phyloP scores from a whole-genome alignment of 2,329 filamentous ascomycete species.

The Sporothrix globosa region DNA sequence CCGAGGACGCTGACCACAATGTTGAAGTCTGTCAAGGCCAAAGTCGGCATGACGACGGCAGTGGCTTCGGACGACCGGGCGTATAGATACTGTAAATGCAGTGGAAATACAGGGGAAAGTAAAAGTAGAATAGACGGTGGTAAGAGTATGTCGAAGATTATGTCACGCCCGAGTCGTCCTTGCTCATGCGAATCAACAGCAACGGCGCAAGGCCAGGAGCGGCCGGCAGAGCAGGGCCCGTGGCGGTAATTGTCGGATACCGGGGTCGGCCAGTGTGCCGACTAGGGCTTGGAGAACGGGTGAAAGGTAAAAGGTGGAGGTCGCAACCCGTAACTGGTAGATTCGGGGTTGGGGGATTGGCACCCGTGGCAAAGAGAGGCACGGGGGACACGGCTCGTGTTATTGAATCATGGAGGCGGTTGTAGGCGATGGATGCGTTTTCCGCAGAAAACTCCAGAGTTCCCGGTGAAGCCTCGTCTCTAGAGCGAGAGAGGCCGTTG shows the following conservation, averaged over 20 bases:
- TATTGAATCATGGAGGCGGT: conserved; percentile 50
- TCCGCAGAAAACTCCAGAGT: conserved; percentile 33
- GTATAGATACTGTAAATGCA: not conserved
- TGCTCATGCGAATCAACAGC: conserved; percentile 39
- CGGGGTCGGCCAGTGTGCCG: not conserved
- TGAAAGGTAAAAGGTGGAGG: not conserved
- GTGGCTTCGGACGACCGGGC: conserved; percentile 1
- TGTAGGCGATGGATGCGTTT: not conserved
- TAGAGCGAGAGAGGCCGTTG: conserved; percentile 7
- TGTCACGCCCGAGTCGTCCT: conserved; percentile 49
- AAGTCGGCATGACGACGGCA: conserved; percentile 48
- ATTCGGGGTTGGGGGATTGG: not conserved
- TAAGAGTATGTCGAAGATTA: not conserved
- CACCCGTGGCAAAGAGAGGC: conserved; percentile 24
- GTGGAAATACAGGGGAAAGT: not conserved
- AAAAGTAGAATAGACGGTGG: not conserved
- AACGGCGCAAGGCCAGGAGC: conserved; percentile 40
- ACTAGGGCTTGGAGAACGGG: conserved; percentile 35
- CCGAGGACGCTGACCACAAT: conserved; percentile 79
- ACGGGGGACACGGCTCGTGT: conserved; percentile 41
- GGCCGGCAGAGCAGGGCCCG: conserved; percentile 34
- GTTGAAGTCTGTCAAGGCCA: conserved; percentile 71
- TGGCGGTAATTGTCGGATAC: not conserved
- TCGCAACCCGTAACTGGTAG: not conserved
- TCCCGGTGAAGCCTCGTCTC: conserved; percentile 24